Evolutionary conservation across 139 green algal genomes (phyloP).

Genomic region (Micractinium sp.): DNA sequence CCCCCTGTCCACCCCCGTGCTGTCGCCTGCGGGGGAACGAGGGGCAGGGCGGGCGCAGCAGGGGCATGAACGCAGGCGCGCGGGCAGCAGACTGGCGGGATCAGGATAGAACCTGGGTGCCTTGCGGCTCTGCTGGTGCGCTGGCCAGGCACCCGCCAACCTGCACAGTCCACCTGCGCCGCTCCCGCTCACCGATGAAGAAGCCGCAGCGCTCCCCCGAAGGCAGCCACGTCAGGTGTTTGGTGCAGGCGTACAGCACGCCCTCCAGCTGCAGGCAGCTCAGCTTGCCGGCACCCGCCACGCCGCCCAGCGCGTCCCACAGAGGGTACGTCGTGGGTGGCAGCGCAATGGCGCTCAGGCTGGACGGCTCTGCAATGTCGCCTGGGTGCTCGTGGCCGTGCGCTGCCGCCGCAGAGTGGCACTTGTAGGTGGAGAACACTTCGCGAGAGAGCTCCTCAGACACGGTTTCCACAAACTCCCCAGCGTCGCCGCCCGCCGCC

Average conservation of each 20-base stretch:
- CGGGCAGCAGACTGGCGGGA: too few relatives aligned
- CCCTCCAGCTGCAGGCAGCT: constrained; percentile 89
- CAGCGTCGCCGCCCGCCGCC: neutral
- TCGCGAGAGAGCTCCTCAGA: constrained; percentile 37
- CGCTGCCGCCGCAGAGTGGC: constrained; percentile 31
- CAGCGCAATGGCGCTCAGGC: constrained; percentile 75
- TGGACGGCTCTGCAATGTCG: constrained; percentile 78
- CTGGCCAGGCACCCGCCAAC: neutral
- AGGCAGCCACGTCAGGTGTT: constrained; percentile 81
- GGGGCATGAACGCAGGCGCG: neutral
- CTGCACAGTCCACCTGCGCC: neutral
- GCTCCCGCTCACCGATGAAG: constrained; percentile 57
- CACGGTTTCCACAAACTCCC: constrained; percentile 42
- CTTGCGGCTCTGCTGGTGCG: too few relatives aligned
- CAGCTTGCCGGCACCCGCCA: constrained; percentile 70
- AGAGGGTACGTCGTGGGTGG: constrained; percentile 77
- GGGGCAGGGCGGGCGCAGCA: neutral
- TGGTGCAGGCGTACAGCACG: constrained; percentile 80
- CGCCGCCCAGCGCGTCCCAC: constrained; percentile 57
- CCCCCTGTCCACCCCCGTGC: too few relatives aligned
- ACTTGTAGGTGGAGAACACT: constrained; percentile 56
- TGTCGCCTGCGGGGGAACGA: neutral
- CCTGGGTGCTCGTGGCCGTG: constrained; percentile 48
- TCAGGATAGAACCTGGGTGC: too few relatives aligned
- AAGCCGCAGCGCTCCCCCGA: constrained; percentile 59